Conservation (phyloP, 1,284 basidiomycete genomes). For the Leccinum holopus region DNA sequence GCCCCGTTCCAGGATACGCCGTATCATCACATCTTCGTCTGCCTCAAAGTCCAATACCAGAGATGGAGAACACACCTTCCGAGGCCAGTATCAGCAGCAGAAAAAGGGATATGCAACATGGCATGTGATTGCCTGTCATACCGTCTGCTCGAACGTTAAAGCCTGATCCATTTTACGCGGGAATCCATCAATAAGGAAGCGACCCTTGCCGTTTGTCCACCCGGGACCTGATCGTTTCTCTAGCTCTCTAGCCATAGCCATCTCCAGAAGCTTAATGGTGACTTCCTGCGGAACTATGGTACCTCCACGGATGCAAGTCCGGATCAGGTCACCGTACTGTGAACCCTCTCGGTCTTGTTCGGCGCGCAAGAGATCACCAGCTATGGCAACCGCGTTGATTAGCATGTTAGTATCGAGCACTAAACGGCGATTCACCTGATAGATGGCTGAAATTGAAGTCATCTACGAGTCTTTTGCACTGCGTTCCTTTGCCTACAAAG, state of each 20-base stretch:
- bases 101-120: neutral
- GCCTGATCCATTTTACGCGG: conserved; percentile 97
- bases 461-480: conserved; percentile 85
- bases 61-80: conserved; percentile 72
- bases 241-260: conserved; percentile 81
- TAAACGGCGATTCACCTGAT: conserved; percentile 59
- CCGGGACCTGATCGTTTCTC: conserved; percentile 46
- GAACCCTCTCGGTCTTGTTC: conserved; percentile 91
- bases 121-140: conserved; percentile 39
- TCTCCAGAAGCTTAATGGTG: conserved; percentile 93
- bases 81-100: conserved; percentile 4
- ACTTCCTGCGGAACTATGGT: conserved; percentile 97
- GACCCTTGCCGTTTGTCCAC: conserved; percentile 75
- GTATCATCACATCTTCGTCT: conserved; percentile 80
- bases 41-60: conserved; percentile 90
- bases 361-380: conserved; percentile 93
- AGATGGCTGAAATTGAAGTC: conserved; percentile 94
- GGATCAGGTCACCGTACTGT: conserved; percentile 84
- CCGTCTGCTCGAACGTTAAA: conserved; percentile 85
- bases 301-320: conserved; percentile 88
- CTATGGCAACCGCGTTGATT: conserved; percentile 41
- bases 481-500: conserved; percentile 89
- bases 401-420: neutral
- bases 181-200: conserved; percentile 98
- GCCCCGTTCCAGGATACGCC: conserved; percentile 83